Conservation (phyloP, 331 rosid genomes). For the Saraca asoca region DNA sequence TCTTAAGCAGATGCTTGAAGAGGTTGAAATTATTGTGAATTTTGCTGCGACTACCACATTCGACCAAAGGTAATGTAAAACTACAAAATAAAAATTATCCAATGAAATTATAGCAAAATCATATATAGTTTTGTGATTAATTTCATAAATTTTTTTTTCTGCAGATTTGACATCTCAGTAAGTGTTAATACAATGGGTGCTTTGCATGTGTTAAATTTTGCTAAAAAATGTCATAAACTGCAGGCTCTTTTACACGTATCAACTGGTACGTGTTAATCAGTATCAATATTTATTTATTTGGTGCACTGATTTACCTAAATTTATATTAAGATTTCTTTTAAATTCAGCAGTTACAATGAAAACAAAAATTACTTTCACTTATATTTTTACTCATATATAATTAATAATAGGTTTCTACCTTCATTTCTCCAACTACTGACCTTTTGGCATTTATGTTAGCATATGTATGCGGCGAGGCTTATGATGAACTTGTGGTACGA, state of each 20-base stretch:
- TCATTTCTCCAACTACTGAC: no score
- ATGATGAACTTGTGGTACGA: slow-evolving; percentile 44
- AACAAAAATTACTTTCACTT: no score
- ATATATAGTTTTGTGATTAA: no score
- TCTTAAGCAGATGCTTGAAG: slow-evolving; percentile 11
- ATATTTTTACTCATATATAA: no score
- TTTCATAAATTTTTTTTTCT: no score
- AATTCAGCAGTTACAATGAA: no score
- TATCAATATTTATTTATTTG: not conserved
- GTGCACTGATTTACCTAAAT: no score
- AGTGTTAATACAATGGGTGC: slow-evolving; percentile 49
- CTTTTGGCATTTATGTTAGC: slow-evolving; percentile 30
- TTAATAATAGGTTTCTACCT: no score
- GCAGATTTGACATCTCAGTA: slow-evolving; percentile 44
- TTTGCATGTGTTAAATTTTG: slow-evolving; percentile 46
- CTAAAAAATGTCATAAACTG: slow-evolving; percentile 42
- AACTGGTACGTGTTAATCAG: slow-evolving; percentile 41
- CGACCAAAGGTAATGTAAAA: slow-evolving; percentile 36
- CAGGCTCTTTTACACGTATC: slow-evolving; percentile 57
- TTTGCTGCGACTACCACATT: slow-evolving; percentile 27
- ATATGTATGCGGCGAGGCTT: slow-evolving; percentile 48
- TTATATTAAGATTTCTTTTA: no score
- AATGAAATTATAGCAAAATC: no score
- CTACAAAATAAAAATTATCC: no score
- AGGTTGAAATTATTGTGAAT: slow-evolving; percentile 29